These are phyloP conservation scores for Phytophthora brassicae DNA, from an alignment of 352 stramenopile genomes.

Conservation along the genomic window DNA sequence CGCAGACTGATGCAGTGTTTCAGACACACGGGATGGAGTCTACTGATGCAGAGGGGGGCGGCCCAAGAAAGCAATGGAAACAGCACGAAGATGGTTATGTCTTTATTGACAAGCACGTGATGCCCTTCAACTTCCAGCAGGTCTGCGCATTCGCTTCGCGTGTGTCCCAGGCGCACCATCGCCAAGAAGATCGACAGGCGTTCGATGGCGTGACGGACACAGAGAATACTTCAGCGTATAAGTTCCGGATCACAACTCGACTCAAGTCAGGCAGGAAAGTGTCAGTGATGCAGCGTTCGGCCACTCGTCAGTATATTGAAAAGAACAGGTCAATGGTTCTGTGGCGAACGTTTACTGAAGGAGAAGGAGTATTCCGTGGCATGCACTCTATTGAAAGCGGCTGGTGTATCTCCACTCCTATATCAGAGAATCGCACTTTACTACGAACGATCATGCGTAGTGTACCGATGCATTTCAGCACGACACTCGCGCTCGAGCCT, in stretches of 20 bases:
- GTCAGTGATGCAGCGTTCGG: slow-evolving; percentile 25
- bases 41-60: too few relatives aligned
- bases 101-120: too few relatives aligned
- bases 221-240: slow-evolving; percentile 30
- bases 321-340: slow-evolving; percentile 54
- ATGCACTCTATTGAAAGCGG: slow-evolving; percentile 38
- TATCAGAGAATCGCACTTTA: slow-evolving; percentile 12
- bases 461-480: slow-evolving; percentile 37
- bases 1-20: slow-evolving; percentile 14
- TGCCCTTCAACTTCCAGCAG: slow-evolving; percentile 38
- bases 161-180: slow-evolving; percentile 23
- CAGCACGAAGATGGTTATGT: too few relatives aligned
- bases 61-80: too few relatives aligned
- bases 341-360: slow-evolving; percentile 60
- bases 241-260: slow-evolving; percentile 26
- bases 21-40: too few relatives aligned
- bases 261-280: slow-evolving; percentile 16
- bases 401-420: slow-evolving; percentile 22
- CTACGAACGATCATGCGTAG: slow-evolving; percentile 30
- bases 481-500: background rate
- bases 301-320: slow-evolving; percentile 53
- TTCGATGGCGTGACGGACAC: slow-evolving; percentile 15
- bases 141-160: slow-evolving; percentile 28
- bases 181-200: slow-evolving; percentile 25
- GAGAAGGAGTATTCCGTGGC: slow-evolving; percentile 25